Percentiles rank a stretch among this genome's conserved stretches.
phyloP scores from a whole-genome alignment of 306 rosid genomes.

The Vigna angularis region DNA sequence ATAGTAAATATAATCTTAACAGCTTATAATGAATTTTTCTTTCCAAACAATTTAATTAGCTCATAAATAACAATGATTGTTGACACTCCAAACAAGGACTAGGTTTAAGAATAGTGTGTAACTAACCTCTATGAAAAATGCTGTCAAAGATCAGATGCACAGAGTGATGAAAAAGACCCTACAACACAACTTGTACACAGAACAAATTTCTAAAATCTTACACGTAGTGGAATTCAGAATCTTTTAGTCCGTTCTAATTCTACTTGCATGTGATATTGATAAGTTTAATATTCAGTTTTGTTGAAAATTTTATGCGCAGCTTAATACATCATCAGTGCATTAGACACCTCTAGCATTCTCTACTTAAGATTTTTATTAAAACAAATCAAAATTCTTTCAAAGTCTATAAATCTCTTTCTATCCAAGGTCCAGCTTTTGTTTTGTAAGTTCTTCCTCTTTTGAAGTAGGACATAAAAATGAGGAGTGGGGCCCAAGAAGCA shows the following conservation, averaged over 20 bases:
- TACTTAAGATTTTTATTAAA: no score
- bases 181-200: conserved; percentile 3
- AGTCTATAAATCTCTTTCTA: neutral
- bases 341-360: neutral
- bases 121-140: neutral
- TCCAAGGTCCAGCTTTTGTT: neutral
- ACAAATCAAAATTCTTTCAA: neutral
- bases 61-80: conserved; percentile 1
- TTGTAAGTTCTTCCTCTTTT: neutral
- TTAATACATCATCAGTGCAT: neutral
- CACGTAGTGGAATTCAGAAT: neutral
- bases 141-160: neutral
- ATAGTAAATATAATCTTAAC: neutral
- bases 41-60: neutral
- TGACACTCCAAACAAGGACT: neutral
- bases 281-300: neutral
- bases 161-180: conserved; percentile 1
- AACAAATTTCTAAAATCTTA: neutral
- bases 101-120: neutral
- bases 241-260: neutral
- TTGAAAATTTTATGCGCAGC: neutral
- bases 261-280: neutral
- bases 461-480: neutral
- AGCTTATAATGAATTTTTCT: no score
- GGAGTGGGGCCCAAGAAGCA: neutral